Evolutionary conservation across 257 asterid species (phyloP), one percentile per base, ranked within the genome.

Genomic region (Plantago elongata): DNA sequence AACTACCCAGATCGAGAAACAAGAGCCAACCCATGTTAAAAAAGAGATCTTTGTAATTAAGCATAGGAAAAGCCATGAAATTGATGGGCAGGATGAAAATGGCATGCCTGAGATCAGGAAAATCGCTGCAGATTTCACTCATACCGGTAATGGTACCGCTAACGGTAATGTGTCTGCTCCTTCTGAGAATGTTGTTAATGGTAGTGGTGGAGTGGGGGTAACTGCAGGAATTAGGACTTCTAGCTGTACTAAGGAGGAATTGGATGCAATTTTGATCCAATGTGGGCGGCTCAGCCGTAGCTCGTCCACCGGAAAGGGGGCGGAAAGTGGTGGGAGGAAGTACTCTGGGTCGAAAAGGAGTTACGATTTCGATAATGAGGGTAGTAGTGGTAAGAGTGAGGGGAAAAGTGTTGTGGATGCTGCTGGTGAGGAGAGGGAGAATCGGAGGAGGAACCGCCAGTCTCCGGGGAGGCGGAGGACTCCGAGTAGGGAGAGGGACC

Each of bases 281-380:
- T 93, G 99, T 61, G 99, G 99, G 8, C 72, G 97, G 74, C 90
- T 93, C 37, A 93, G 99, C 72, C 81, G 99, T 62, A 93, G 97
- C 67, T 89, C 95, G 3, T 89, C 99, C 51, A 66, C 87, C 13
- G 92, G 84, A 43, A 88, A 88, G 72, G 76, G 82, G 3, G 82
- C 51, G 1, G 89, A 80, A 14, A 76, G 57, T 47, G 79, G 76
- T 1, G 83, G 82, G 3, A 79, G 81, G 69, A 93, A 81, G 80
- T 89, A 85, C 72, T 83, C 95, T 0, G 97, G 97, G 9, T 87
- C 96, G 18, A 93, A 93, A 79, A 82, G 99, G 65, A 93, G 99
- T 62, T 93, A 72, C 65, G 99, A 93, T 74, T 93, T 93, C 61
- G 99, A 93, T 58, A 63, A 69, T 12, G 95, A 84, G 6, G 75